A percentile compares a stretch with the other conserved stretches of the same genome.
Conservation (phyloP, 192 early-diverging fungal species). For the Podila epigama region DNA sequence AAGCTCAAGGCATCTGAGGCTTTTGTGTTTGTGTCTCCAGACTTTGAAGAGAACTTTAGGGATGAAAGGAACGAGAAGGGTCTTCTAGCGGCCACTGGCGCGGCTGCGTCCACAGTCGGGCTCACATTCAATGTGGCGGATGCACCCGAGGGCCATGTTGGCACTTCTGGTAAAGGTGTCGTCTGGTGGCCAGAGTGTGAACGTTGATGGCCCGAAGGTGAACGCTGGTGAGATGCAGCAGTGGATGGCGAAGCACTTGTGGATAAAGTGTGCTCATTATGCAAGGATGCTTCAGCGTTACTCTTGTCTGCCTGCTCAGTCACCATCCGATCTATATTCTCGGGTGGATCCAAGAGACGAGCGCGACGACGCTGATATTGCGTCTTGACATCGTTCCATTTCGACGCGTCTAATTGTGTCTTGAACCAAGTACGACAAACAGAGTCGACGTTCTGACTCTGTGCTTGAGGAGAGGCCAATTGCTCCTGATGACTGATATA, state of each 20-base stretch:
- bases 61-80: constrained; percentile 34
- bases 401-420: constrained; percentile 28
- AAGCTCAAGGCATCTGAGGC: background rate
- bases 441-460: background rate
- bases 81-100: constrained; percentile 2
- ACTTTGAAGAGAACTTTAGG: constrained; percentile 32
- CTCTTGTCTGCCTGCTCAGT: background rate
- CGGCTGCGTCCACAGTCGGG: background rate
- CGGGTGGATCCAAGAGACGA: constrained; percentile 19
- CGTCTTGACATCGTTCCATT: constrained; percentile 38
- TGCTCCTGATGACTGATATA: constrained; percentile 9
- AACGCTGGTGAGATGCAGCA: constrained; percentile 18
- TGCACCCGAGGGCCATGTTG: constrained; percentile 38
- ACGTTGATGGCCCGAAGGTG: constrained; percentile 27
- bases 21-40: background rate
- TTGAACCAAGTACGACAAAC: constrained; percentile 28
- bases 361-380: constrained; percentile 26
- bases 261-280: background rate
- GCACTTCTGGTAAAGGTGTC: constrained; percentile 7
- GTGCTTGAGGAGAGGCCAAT: background rate
- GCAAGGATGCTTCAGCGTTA: constrained; percentile 8
- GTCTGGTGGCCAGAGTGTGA: constrained; percentile 19
- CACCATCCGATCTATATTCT: constrained; percentile 6
- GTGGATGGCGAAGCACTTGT: background rate
- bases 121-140: constrained; percentile 4